These are phyloP conservation scores for Sordaria brevicollis DNA, from an alignment of 495 filamentous ascomycete genomes.

Conservation along the genomic window DNA sequence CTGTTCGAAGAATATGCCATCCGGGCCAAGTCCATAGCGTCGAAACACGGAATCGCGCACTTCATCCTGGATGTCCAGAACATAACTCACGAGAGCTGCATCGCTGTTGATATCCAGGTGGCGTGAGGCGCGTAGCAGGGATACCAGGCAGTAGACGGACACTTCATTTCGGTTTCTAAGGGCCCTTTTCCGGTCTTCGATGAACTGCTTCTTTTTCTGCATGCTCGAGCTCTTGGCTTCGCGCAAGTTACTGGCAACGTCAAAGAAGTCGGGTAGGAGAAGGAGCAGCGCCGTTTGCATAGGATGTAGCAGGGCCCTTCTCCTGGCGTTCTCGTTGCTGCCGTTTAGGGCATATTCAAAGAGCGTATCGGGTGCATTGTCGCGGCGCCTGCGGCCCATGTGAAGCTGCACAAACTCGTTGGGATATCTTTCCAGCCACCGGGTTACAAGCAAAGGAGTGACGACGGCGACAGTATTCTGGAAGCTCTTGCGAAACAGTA, in stretches of 20 bases:
- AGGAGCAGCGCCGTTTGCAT: constrained; percentile 51
- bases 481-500: constrained; percentile 49
- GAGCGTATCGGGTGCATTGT: constrained; percentile 50
- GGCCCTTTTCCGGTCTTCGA: constrained; percentile 49
- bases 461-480: constrained; percentile 52
- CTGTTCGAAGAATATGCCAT: constrained; percentile 40
- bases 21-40: constrained; percentile 33
- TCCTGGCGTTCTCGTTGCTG: constrained; percentile 41
- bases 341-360: constrained; percentile 50
- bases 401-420: constrained; percentile 52
- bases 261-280: constrained; percentile 54
- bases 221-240: constrained; percentile 47
- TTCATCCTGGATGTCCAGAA: constrained; percentile 56
- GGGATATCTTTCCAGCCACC: constrained; percentile 54
- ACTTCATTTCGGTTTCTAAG: constrained; percentile 47
- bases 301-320: constrained; percentile 46
- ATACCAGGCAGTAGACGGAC: constrained; percentile 50
- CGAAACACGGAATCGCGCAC: constrained; percentile 53
- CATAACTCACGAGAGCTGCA: constrained; percentile 51
- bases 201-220: constrained; percentile 50
- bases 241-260: constrained; percentile 50
- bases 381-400: constrained; percentile 43
- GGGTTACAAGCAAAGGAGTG: constrained; percentile 45
- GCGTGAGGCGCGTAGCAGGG: constrained; percentile 46
- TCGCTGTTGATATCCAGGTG: constrained; percentile 51